phyloP scores from a whole-genome alignment of 768 basidiomycete species.

The Lactifluus piperatus region DNA sequence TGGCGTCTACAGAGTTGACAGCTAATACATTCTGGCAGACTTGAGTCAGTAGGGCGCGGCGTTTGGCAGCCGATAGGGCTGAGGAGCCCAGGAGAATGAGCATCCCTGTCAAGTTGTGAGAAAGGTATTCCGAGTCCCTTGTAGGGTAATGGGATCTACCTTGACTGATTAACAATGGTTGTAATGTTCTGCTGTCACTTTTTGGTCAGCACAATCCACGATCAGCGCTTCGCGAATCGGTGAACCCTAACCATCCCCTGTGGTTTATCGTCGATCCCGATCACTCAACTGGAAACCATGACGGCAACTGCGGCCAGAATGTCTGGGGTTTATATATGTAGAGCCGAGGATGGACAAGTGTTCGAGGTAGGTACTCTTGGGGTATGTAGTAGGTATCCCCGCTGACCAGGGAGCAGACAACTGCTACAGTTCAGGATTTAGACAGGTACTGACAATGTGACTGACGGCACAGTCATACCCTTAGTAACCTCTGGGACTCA shows the following conservation, averaged over 20 bases:
- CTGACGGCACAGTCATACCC: too few relatives aligned
- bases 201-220: neutral
- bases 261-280: neutral
- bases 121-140: neutral
- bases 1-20: constrained; percentile 64
- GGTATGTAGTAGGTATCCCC: neutral
- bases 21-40: constrained; percentile 46
- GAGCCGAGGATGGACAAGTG: constrained; percentile 34
- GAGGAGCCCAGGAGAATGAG: constrained; percentile 73
- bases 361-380: constrained; percentile 24
- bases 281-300: neutral
- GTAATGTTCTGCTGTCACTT: too few relatives aligned
- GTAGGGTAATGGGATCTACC: neutral
- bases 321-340: constrained; percentile 28
- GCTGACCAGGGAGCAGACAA: constrained; percentile 31
- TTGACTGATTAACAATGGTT: neutral
- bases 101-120: constrained; percentile 38
- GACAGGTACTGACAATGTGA: constrained; percentile 44
- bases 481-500: constrained; percentile 12
- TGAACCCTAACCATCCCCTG: neutral
- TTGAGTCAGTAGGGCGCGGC: constrained; percentile 50
- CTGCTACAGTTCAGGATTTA: constrained; percentile 63
- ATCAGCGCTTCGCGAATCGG: neutral
- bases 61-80: constrained; percentile 60
- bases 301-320: neutral